Evolutionary conservation across 2,329 filamentous ascomycete genomes (phyloP).

Genomic region (Colletotrichum navitas): DNA sequence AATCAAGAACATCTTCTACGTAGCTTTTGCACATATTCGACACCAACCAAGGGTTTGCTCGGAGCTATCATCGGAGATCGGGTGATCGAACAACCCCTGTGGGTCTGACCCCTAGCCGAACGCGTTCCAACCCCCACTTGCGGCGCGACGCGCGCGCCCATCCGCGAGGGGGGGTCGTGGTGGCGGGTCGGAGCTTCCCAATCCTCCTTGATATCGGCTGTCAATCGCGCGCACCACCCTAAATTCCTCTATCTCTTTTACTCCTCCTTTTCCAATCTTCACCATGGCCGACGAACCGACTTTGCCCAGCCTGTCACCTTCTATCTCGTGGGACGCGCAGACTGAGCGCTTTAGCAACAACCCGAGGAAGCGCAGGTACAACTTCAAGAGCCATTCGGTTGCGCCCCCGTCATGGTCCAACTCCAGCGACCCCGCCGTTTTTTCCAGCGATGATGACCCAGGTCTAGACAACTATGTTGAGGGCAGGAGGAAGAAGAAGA

Average conservation of each 20-base stretch:
- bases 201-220: constrained; percentile 8
- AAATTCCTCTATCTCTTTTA: not conserved
- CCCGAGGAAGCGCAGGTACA: constrained; percentile 54
- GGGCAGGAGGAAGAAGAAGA: constrained; percentile 69
- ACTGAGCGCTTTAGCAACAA: constrained; percentile 56
- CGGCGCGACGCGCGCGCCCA: constrained; percentile 34
- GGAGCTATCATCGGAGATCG: constrained; percentile 40
- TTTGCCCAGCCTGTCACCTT: constrained; percentile 54
- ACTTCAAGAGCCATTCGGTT: constrained; percentile 47
- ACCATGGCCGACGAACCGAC: constrained; percentile 57
- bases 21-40: no score
- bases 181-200: constrained; percentile 34
- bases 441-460: constrained; percentile 80
- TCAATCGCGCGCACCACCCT: constrained; percentile 9
- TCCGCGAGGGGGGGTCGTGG: constrained; percentile 20
- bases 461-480: constrained; percentile 73
- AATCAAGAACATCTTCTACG: not conserved
- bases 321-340: constrained; percentile 54
- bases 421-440: constrained; percentile 78
- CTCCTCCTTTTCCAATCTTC: constrained; percentile 4
- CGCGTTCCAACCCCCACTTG: constrained; percentile 35
- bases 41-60: constrained; percentile 2
- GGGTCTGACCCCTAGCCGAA: constrained; percentile 10
- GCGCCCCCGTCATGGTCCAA: constrained; percentile 60
- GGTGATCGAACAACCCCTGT: constrained; percentile 25